Percentiles rank a stretch among this genome's conserved stretches.
phyloP scores from a whole-genome alignment of 2,329 filamentous ascomycete species.

The Xylaria sp. region DNA sequence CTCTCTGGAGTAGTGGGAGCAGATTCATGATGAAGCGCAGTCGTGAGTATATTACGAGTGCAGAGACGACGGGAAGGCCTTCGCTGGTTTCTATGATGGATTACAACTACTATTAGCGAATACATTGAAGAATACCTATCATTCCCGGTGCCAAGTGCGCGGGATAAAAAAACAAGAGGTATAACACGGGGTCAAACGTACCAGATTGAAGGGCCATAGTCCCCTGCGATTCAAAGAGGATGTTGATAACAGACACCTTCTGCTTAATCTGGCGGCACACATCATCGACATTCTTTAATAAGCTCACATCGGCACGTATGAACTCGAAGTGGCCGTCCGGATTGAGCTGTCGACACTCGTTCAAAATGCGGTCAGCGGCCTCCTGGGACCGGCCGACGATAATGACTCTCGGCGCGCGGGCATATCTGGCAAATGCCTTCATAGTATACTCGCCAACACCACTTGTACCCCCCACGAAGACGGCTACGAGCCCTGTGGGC shows the following conservation, averaged over 20 bases:
- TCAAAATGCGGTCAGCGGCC: constrained; percentile 53
- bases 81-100: constrained; percentile 24
- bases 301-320: constrained; percentile 56
- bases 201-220: constrained; percentile 26
- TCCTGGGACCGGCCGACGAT: constrained; percentile 59
- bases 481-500: constrained; percentile 55
- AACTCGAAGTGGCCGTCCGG: constrained; percentile 58
- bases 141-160: not conserved
- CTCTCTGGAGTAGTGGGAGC: constrained; percentile 17
- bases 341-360: constrained; percentile 56
- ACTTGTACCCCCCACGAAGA: constrained; percentile 62
- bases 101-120: not conserved
- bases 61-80: constrained; percentile 16
- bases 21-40: constrained; percentile 26
- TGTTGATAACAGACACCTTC: constrained; percentile 63
- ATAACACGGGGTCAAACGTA: constrained; percentile 4
- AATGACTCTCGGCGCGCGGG: constrained; percentile 56
- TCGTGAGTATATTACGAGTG: constrained; percentile 10
- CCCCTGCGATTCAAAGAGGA: constrained; percentile 55
- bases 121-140: not conserved
- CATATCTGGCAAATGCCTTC: constrained; percentile 55
- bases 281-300: constrained; percentile 60
- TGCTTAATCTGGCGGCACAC: constrained; percentile 60
- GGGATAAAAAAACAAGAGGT: not conserved
- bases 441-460: constrained; percentile 62